Conservation (phyloP, 352 stramenopile genomes). For the Pythium rishiriense region DNA sequence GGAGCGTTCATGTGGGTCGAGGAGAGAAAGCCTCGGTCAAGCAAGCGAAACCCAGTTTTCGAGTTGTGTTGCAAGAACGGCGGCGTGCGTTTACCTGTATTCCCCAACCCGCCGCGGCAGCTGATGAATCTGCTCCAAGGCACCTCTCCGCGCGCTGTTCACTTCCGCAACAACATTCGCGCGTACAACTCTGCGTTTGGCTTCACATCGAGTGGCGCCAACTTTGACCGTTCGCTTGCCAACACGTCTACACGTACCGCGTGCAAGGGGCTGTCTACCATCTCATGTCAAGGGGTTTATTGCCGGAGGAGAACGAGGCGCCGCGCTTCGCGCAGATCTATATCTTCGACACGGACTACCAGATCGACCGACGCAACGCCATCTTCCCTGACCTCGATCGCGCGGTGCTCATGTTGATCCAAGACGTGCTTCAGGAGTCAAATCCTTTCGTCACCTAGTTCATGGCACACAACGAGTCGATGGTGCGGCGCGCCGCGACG, state of each 20-base stretch:
- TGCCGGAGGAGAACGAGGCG: neutral
- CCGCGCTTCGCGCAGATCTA: constrained; percentile 21
- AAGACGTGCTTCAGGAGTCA: neutral
- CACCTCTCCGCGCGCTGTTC: neutral
- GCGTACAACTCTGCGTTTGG: constrained; percentile 16
- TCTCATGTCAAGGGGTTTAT: constrained; percentile 5
- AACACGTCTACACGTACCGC: constrained; percentile 15
- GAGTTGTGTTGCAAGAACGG: constrained; percentile 18
- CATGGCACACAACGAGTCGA: constrained; percentile 11
- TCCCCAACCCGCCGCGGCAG: neutral
- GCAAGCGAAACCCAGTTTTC: constrained; percentile 3
- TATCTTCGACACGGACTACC: constrained; percentile 16
- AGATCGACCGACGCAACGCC: neutral
- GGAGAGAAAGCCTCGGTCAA: constrained; percentile 12
- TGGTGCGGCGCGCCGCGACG: neutral
- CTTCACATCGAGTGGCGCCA: constrained; percentile 14
- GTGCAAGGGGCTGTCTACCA: constrained; percentile 15
- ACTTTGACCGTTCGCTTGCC: constrained; percentile 8
- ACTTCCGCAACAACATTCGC: constrained; percentile 12
- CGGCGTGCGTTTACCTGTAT: neutral
- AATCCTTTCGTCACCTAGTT: constrained; percentile 20
- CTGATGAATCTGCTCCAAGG: constrained; percentile 8
- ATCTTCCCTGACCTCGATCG: constrained; percentile 13
- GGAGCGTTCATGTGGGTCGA: constrained; percentile 12
- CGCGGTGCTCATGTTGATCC: constrained; percentile 5